Evolutionary conservation across 2,329 filamentous ascomycete species (phyloP), one percentile per base, ranked within the genome.

Genomic region (Cladobotryum protrusum): DNA sequence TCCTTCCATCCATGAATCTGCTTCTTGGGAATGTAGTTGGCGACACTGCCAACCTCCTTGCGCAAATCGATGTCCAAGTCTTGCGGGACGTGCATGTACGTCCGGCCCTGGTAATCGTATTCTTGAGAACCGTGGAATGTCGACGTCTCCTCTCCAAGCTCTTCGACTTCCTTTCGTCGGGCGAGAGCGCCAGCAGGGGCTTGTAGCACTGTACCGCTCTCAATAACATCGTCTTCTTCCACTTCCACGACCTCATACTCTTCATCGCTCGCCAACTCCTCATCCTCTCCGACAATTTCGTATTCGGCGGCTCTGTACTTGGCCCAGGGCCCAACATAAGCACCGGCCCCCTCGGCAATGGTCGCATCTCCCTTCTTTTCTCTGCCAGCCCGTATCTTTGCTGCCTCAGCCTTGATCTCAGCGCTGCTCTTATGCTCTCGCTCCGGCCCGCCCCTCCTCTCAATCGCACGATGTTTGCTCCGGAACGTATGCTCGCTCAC

Each of bases 71-170:
- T 75, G 63, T 89, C 88, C 69, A 96, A 72, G 65, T 96, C 91
- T 66, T 89, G 90, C 3, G 93, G 93, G 42, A 97, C 78, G 69
- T 99, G 93, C 92, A 99, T 96, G 67, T 96, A 99, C 33, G 92
- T 95, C 57, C 93, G 79, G 43, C 93, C 93, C 66, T 95, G 87
- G 72, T 99, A 99, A 67, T 99, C 93, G 73, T 84, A 86, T 69
- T 93, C 76, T 63, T 87, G 77, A 37, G 79, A 78, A 54, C 91
- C 93, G 62, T 96, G 87, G 70, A 97, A 99, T 41, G 83, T 85
- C 40, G 86, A 90, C 47, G 86, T 93, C 72, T 99, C 93, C 20
- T 80, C 80, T 52, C 83, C 83, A 60, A 76, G 57, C 56, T 76
- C 75, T 63, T 83, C 80, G 8, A 76, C 75, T 63, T 81, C 73